A percentile compares a stretch with the other conserved stretches of the same genome.
Conservation (phyloP, 75 land plant genomes). For the Cupressus sempervirens region DNA sequence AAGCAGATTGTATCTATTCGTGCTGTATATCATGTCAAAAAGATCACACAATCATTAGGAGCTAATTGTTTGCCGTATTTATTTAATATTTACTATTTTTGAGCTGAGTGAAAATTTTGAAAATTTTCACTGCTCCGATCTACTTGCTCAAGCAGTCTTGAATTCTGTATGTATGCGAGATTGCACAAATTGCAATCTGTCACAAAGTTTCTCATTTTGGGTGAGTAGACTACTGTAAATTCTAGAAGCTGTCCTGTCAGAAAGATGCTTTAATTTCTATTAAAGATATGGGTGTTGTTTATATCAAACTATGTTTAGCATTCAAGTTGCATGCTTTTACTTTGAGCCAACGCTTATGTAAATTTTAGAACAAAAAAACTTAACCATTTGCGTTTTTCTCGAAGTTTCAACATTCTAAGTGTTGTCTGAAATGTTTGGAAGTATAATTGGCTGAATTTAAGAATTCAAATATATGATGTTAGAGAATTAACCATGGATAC, state of each 20-base stretch:
- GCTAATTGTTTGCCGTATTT: background rate
- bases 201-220: background rate
- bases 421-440: background rate
- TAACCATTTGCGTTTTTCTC: background rate
- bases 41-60: background rate
- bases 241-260: background rate
- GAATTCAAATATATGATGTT: background rate
- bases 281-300: background rate
- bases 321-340: background rate
- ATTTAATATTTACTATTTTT: background rate
- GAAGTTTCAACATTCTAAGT: background rate
- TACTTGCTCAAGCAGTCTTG: background rate
- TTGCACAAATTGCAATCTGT: background rate
- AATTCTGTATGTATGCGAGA: conserved; percentile 2
- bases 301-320: background rate
- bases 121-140: background rate
- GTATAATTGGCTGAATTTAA: background rate
- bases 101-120: background rate
- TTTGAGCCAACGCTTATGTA: background rate
- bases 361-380: background rate
- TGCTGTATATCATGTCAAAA: background rate
- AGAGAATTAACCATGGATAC: background rate
- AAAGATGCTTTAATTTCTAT: background rate
- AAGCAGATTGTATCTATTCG: background rate
- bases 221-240: conserved; percentile 8